Evolutionary conservation across 2,329 filamentous ascomycete species (phyloP), one percentile per base, ranked within the genome.

Genomic region (Calonectria leucothoes): DNA sequence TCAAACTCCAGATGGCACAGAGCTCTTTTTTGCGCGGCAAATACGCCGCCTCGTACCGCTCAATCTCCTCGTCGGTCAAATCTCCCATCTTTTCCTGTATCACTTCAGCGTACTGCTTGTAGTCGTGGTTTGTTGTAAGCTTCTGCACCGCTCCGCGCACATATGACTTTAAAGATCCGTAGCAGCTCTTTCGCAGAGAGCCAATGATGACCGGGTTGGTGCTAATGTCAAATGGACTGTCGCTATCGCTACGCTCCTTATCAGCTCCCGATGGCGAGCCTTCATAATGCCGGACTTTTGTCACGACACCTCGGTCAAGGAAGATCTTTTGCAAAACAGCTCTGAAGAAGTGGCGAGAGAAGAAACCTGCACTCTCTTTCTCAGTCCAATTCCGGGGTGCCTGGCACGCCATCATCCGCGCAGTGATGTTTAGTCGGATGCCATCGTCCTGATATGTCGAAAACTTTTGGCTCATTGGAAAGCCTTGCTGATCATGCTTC

Each of bases 381-480:
- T 88, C 87, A 2, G 94, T 94, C 97, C 97, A 99, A 86, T 99
- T 99, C 73, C 93, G 89, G 1, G 97, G 96, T 10, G 97, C 97
- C 86, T 99, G 97, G 64, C 97, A 96, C 3, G 96, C 96, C 96
- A 98, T 98, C 94, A 98, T 98, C 55, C 97, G 92, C 1, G 97
- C 95, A 5, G 97, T 99, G 82, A 98, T 98, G 84, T 99, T 98
- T 71, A 98, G 89, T 29, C 94, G 91, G 59, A 98, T 89, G 3
- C 95, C 95, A 11, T 88, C 87, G 20, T 85, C 86, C 25, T 87
- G 84, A 78, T 93, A 90, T 4, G 83, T 91, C 84, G 81, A 88
- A 63, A 98, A 87, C 17, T 89, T 90, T 55, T 93, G 87, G 72
- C 94, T 97, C 94, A 99, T 97, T 0, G 97, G 97, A 80, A 98